Percentiles rank a stretch among this genome's conserved stretches.
Conservation (phyloP, 163 green algal genomes). For the Coccomyxa subellipsoidea region DNA sequence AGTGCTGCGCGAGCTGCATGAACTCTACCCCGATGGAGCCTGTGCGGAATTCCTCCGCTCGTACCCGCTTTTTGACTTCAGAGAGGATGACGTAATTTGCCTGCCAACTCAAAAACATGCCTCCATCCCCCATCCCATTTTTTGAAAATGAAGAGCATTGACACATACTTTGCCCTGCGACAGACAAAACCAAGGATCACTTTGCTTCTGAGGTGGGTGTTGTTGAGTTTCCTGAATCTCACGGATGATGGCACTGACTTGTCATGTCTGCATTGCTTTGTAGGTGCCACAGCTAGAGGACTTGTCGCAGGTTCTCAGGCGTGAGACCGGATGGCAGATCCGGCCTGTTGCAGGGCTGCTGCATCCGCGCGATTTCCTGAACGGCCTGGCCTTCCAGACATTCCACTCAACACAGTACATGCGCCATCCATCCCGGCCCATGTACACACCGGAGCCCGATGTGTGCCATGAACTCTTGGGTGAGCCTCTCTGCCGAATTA, state of each 20-base stretch:
- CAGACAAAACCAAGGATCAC: not conserved
- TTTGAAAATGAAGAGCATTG: no score
- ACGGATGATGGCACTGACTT: not conserved
- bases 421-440: slow-evolving; percentile 68
- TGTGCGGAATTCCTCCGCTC: slow-evolving; percentile 73
- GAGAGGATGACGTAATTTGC: slow-evolving; percentile 40
- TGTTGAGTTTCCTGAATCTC: no score
- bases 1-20: slow-evolving; percentile 60
- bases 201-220: no score
- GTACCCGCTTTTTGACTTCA: slow-evolving; percentile 65
- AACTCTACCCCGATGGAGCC: slow-evolving; percentile 69
- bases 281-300: slow-evolving; percentile 79
- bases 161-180: not conserved
- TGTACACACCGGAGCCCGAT: slow-evolving; percentile 93
- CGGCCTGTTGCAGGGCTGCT: slow-evolving; percentile 87
- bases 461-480: slow-evolving; percentile 75
- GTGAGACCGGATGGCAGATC: slow-evolving; percentile 73
- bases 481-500: not conserved
- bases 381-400: slow-evolving; percentile 83
- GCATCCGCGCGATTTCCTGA: slow-evolving; percentile 90
- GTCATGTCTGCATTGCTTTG: not conserved
- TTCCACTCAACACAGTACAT: slow-evolving; percentile 91
- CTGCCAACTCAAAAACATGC: no score
- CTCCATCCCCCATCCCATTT: no score
- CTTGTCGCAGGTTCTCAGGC: slow-evolving; percentile 46